Conservation (phyloP, 345 rosid species). For the Anacardium occidentale region DNA sequence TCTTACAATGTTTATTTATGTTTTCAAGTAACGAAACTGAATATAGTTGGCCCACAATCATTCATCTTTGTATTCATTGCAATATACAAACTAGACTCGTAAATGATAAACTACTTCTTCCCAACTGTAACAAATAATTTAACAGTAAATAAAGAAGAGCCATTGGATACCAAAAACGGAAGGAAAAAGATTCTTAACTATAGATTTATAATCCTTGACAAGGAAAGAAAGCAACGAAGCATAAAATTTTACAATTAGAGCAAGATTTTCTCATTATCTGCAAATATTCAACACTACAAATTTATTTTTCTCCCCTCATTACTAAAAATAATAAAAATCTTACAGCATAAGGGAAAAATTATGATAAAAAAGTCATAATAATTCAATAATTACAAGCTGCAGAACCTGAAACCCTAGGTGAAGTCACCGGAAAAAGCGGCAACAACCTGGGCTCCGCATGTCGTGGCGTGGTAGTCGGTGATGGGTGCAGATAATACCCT, state of each 20-base stretch:
- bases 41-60: conserved; percentile 3
- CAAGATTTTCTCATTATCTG: conserved; percentile 31
- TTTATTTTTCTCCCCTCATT: conserved; percentile 21
- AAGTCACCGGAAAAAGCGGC: conserved; percentile 85
- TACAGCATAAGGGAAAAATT: conserved; percentile 24
- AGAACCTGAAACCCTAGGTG: conserved; percentile 79
- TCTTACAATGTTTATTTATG: conserved; percentile 21
- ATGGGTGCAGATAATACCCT: conserved; percentile 84
- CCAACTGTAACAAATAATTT: too few relatives aligned
- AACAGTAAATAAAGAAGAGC: too few relatives aligned
- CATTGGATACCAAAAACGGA: too few relatives aligned
- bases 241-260: conserved; percentile 36
- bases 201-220: not conserved
- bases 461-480: conserved; percentile 78
- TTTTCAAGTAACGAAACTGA: conserved; percentile 16
- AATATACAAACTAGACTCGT: not conserved
- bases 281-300: conserved; percentile 37
- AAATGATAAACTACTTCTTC: too few relatives aligned
- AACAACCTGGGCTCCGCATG: conserved; percentile 74
- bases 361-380: too few relatives aligned
- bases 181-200: not conserved
- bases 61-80: conserved; percentile 19
- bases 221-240: not conserved
- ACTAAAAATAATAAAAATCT: conserved; percentile 34
- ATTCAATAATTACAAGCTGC: conserved; percentile 41